Conservation (phyloP, 768 basidiomycete genomes). For the Aureoboletus auriporus region DNA sequence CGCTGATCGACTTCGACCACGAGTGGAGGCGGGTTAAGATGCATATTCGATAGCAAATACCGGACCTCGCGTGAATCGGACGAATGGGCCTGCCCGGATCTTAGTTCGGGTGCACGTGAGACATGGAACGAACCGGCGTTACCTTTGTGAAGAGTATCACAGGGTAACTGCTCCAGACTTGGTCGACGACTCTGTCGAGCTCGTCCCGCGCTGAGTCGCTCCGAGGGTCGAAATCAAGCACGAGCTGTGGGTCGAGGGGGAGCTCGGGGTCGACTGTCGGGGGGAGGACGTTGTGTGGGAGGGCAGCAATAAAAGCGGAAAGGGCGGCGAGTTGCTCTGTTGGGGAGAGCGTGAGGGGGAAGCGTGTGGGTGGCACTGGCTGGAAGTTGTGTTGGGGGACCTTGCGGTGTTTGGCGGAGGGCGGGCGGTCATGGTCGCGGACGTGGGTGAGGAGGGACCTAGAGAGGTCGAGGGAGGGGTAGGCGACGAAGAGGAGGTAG, state of each 20-base stretch:
- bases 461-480: conserved; percentile 37
- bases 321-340: conserved; percentile 72
- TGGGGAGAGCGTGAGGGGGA: conserved; percentile 45
- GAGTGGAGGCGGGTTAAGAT: conserved; percentile 59
- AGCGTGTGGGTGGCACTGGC: conserved; percentile 19
- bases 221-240: conserved; percentile 82
- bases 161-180: conserved; percentile 71
- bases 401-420: not conserved
- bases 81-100: conserved; percentile 49
- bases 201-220: conserved; percentile 57
- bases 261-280: conserved; percentile 53
- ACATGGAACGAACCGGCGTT: not conserved
- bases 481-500: conserved; percentile 54
- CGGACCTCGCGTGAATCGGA: conserved; percentile 66
- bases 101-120: not conserved
- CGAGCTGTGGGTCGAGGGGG: conserved; percentile 75
- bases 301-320: conserved; percentile 66
- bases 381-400: conserved; percentile 16
- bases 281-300: conserved; percentile 75
- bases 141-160: conserved; percentile 77
- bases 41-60: conserved; percentile 47
- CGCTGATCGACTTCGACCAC: conserved; percentile 72
- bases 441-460: conserved; percentile 28
- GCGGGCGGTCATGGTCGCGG: conserved; percentile 7
- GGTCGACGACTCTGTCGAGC: conserved; percentile 51